Conservation (phyloP, 1,139 yeast species). For the Magnusiomyces fungicola region DNA sequence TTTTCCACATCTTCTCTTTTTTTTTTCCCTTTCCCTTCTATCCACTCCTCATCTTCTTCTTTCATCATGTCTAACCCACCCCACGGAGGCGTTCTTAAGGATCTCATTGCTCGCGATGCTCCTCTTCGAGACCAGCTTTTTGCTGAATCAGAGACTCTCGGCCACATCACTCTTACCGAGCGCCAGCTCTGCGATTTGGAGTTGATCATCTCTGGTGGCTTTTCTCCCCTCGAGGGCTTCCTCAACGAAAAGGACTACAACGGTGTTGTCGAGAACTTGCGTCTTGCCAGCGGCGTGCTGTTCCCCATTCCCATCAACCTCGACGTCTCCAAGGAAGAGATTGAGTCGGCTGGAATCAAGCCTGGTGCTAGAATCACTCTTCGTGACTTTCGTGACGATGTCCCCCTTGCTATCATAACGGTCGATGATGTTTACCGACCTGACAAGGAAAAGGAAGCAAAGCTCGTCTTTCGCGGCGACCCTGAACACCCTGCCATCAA, state of each 20-base stretch:
- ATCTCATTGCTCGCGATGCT: conserved; percentile 75
- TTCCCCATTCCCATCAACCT: conserved; percentile 94
- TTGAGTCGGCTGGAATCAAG: conserved; percentile 37
- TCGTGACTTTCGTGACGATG: conserved; percentile 76
- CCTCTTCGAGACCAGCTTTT: conserved; percentile 49
- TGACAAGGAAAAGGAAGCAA: conserved; percentile 70
- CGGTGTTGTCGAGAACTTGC: conserved; percentile 68
- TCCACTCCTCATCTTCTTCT: not conserved
- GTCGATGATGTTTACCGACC: conserved; percentile 76
- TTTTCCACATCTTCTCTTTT: not conserved
- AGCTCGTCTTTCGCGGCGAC: conserved; percentile 88
- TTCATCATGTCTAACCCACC: conserved; percentile 59
- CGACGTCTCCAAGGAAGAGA: conserved; percentile 56
- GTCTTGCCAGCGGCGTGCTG: conserved; percentile 68
- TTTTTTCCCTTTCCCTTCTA: not conserved
- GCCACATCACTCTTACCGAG: conserved; percentile 57
- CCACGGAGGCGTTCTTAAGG: conserved; percentile 87
- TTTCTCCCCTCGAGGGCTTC: conserved; percentile 87
- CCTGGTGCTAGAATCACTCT: conserved; percentile 63
- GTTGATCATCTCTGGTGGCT: conserved; percentile 87
- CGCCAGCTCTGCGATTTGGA: conserved; percentile 93
- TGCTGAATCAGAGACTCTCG: conserved; percentile 49
- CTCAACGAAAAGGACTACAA: conserved; percentile 72
- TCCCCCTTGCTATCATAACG: conserved; percentile 72
- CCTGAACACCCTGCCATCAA: conserved; percentile 92